These are phyloP conservation scores for Sugiyamaella boreocaroliniensis DNA, from an alignment of 805 yeast species.

Conservation along the genomic window DNA sequence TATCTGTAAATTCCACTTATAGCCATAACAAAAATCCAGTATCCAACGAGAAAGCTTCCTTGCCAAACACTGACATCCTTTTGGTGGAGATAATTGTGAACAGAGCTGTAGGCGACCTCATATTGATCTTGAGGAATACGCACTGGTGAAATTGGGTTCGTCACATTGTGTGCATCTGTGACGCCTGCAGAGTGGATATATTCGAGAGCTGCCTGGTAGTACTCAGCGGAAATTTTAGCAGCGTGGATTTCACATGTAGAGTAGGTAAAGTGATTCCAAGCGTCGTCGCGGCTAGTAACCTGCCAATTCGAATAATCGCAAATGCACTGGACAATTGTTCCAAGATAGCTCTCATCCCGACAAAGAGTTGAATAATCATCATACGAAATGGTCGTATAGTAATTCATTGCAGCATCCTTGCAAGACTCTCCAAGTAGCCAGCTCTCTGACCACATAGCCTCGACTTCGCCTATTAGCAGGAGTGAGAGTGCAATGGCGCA, in stretches of 20 bases:
- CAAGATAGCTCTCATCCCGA: constrained; percentile 21
- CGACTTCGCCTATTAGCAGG: background rate
- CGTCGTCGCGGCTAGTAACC: constrained; percentile 23
- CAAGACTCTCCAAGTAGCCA: constrained; percentile 23
- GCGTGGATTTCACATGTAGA: constrained; percentile 22
- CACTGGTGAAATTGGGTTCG: constrained; percentile 7
- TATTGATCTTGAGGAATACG: constrained; percentile 7
- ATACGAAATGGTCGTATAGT: constrained; percentile 17
- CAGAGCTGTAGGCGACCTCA: constrained; percentile 7
- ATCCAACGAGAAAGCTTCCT: constrained; percentile 27
- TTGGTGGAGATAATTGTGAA: constrained; percentile 16
- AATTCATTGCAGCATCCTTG: constrained; percentile 11
- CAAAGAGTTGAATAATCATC: constrained; percentile 29
- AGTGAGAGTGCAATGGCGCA: background rate
- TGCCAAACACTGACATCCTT: constrained; percentile 28
- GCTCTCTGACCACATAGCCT: constrained; percentile 20
- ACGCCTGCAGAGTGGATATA: constrained; percentile 14
- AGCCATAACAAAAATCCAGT: constrained; percentile 26
- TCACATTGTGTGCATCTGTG: constrained; percentile 1
- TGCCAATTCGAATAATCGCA: constrained; percentile 18
- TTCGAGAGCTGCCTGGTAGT: constrained; percentile 8
- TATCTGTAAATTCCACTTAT: constrained; percentile 11
- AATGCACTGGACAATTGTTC: constrained; percentile 30
- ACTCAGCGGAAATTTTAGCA: constrained; percentile 13
- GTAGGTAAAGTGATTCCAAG: constrained; percentile 27